Conservation (phyloP, 176 grass and related monocot species). For the Oryza officinalis region DNA sequence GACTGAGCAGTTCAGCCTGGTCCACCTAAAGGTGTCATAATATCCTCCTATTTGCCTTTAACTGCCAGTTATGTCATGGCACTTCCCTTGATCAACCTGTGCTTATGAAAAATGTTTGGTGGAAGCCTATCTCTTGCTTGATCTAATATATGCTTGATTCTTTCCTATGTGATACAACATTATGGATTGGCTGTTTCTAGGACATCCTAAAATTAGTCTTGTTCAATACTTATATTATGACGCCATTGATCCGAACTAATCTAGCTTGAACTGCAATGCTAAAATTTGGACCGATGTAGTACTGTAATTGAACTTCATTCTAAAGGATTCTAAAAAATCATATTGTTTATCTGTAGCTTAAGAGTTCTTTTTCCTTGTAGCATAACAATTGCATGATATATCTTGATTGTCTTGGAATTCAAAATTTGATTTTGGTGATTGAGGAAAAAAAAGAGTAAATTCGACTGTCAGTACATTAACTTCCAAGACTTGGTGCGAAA, state of each 20-base stretch:
- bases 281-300: not conserved
- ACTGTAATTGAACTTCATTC: not conserved
- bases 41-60: not conserved
- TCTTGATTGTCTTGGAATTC: slow-evolving; percentile 15
- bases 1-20: not conserved
- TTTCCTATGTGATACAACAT: not conserved
- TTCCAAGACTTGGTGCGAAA: not conserved
- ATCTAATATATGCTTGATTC: not conserved
- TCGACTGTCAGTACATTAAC: not conserved
- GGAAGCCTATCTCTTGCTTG: not conserved
- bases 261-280: not conserved
- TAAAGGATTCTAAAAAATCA: not conserved
- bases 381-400: not conserved
- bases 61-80: not conserved
- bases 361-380: not conserved
- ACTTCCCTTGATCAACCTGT: not conserved
- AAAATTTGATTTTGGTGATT: slow-evolving; percentile 1
- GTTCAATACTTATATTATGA: not conserved
- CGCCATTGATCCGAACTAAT: not conserved
- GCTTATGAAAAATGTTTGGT: not conserved
- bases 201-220: not conserved
- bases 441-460: not conserved
- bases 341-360: not conserved
- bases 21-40: not conserved
- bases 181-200: not conserved